Percentiles rank a stretch among this genome's conserved stretches.
These are phyloP conservation scores for Eucalyptus pauciflora DNA, from an alignment of 345 rosid species.

Conservation along the genomic window DNA sequence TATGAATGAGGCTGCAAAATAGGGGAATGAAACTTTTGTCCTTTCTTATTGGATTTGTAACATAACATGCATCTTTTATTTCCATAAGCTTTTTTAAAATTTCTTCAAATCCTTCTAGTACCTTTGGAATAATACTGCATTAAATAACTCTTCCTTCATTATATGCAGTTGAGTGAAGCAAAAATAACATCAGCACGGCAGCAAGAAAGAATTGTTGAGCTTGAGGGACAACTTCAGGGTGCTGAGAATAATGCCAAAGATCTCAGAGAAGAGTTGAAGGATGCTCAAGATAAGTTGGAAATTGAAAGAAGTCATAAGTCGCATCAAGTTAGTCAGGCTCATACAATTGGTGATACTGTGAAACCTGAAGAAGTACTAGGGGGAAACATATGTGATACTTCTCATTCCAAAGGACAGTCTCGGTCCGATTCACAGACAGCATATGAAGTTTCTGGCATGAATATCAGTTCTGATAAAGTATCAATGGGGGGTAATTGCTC, in stretches of 20 bases:
- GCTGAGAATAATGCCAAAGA: conserved; percentile 82
- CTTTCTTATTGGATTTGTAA: not conserved
- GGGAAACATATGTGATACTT: conserved; percentile 10
- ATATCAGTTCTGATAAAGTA: conserved; percentile 1
- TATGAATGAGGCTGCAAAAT: not conserved
- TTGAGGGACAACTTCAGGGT: conserved; percentile 86
- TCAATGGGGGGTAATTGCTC: conserved; percentile 16
- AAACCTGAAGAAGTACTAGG: not conserved
- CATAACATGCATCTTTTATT: not conserved
- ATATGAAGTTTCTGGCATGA: conserved; percentile 9
- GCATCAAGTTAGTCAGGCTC: conserved; percentile 4
- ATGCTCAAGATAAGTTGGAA: conserved; percentile 51
- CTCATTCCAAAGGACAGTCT: conserved; percentile 4
- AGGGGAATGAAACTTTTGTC: not conserved
- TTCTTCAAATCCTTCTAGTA: not conserved
- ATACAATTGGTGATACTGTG: not conserved
- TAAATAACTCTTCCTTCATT: not conserved
- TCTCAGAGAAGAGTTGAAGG: conserved; percentile 64
- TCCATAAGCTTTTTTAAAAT: not conserved
- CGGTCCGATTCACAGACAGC: conserved; percentile 13
- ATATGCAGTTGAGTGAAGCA: conserved; percentile 60
- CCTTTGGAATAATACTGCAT: not conserved
- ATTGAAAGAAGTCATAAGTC: conserved; percentile 10
- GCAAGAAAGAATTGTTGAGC: conserved; percentile 61
- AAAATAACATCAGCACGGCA: conserved; percentile 36